Percentiles rank a stretch among this genome's conserved stretches.
These are phyloP conservation scores for Salvia hispanica DNA, from an alignment of 257 asterid genomes.

Conservation along the genomic window DNA sequence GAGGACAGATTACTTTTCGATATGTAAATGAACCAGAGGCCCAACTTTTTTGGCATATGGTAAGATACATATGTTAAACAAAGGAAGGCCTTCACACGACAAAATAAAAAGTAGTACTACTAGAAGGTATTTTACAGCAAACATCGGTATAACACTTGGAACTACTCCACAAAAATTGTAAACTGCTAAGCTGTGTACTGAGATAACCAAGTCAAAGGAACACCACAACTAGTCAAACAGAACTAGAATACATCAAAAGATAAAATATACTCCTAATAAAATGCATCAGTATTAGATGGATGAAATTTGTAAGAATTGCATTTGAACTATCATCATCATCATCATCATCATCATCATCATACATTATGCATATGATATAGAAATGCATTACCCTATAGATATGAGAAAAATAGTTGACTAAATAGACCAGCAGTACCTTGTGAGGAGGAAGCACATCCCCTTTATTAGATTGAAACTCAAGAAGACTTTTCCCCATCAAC, in stretches of 20 bases:
- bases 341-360: not conserved
- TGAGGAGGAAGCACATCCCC: slow-evolving; percentile 95
- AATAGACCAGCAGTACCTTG: slow-evolving; percentile 51
- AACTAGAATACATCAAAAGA: not conserved
- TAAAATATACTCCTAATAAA: too few relatives aligned
- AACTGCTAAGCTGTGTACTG: not conserved
- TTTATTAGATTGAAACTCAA: slow-evolving; percentile 90
- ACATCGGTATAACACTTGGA: slow-evolving; percentile 7
- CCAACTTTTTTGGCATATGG: too few relatives aligned
- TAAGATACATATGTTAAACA: not conserved
- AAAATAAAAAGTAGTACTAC: not conserved
- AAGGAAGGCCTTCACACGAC: not conserved
- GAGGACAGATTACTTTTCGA: slow-evolving; percentile 22
- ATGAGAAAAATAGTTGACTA: not conserved
- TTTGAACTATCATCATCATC: too few relatives aligned
- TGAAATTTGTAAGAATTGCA: not conserved
- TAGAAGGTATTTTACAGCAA: slow-evolving; percentile 12
- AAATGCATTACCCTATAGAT: slow-evolving; percentile 12
- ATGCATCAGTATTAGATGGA: too few relatives aligned
- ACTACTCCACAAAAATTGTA: slow-evolving; percentile 3
- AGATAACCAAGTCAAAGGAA: slow-evolving; percentile 2
- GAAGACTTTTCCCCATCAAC: slow-evolving; percentile 83
- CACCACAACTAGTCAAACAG: slow-evolving; percentile 15
- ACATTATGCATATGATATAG: not conserved
- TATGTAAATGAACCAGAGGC: not conserved